phyloP scores from a whole-genome alignment of 495 filamentous ascomycete species.

The Jackrogersella minutella region DNA sequence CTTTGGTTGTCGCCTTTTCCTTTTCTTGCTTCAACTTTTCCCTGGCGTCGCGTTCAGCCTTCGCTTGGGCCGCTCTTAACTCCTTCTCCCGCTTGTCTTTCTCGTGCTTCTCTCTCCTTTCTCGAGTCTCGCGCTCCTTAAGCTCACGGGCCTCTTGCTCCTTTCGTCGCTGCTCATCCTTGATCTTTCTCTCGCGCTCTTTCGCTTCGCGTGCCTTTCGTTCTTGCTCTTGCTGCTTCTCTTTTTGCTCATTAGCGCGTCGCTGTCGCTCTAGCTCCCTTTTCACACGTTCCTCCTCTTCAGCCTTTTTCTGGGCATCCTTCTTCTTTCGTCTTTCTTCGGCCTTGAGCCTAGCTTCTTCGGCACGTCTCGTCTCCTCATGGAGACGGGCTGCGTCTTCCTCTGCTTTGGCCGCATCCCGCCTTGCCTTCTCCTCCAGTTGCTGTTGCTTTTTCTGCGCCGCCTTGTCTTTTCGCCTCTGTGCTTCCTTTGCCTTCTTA shows the following conservation, averaged over 20 bases:
- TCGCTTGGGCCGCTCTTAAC: conserved; percentile 50
- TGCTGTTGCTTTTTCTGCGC: conserved; percentile 82
- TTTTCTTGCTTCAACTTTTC: conserved; percentile 63
- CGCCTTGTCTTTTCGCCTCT: conserved; percentile 92
- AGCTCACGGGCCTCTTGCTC: conserved; percentile 61
- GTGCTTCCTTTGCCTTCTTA: conserved; percentile 91
- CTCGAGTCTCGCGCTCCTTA: conserved; percentile 72
- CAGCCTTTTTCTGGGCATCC: conserved; percentile 89
- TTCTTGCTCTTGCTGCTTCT: conserved; percentile 83
- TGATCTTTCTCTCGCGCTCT: conserved; percentile 67
- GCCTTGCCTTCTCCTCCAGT: conserved; percentile 86
- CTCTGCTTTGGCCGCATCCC: conserved; percentile 89
- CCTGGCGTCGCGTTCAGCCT: conserved; percentile 58
- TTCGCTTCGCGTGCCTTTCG: conserved; percentile 76
- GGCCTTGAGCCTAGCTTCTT: conserved; percentile 78
- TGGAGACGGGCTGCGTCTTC: conserved; percentile 81
- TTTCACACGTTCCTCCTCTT: conserved; percentile 82
- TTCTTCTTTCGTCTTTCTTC: conserved; percentile 93
- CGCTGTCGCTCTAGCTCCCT: conserved; percentile 83
- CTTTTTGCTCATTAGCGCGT: conserved; percentile 80
- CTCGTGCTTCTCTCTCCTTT: conserved; percentile 71
- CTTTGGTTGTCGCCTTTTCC: conserved; percentile 56
- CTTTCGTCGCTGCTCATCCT: conserved; percentile 65
- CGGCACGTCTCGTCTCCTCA: conserved; percentile 78
- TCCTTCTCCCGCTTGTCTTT: conserved; percentile 65